Evolutionary conservation across 495 filamentous ascomycete genomes (phyloP), one percentile per base, ranked within the genome.

Genomic region (Cenococcum geophilum): DNA sequence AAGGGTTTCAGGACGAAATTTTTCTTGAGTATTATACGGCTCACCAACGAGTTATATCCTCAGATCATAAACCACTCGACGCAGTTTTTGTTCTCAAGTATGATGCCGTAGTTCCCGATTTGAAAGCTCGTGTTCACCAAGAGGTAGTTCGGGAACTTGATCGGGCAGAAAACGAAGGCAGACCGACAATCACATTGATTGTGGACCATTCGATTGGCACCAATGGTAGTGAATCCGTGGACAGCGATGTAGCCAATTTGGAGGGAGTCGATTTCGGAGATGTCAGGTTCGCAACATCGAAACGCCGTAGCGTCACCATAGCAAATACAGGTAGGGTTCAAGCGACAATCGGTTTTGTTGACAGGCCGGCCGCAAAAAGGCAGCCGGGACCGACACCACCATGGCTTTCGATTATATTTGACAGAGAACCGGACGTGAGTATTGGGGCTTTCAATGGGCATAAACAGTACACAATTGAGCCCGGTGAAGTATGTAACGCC

Each of bases 41-140:
- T 1, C 89, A 96, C 68, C 92, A 96, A 71, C 82, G 87, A 23
- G 83, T 97, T 14, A 78, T 88, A 12, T 95, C 95, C 1, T 97
- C 92, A 4, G 95, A 99, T 71, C 95, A 99, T 71, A 99, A 99
- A 72, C 95, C 95, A 0, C 70, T 97, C 10, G 81, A 83, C 61
- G 88, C 89, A 9, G 74, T 88, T 1, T 97, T 97, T 65, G 86
- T 80, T 0, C 70, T 99, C 2, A 82, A 82, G 18, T 96, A 90
- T 69, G 88, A 96, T 61, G 87, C 88, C 3, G 90, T 95, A 5
- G 84, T 92, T 9, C 83, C 90, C 0, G 84, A 91, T 18, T 75
- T 95, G 23, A 96, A 92, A 71, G 80, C 88, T 8, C 86, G 84
- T 62, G 77, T 97, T 4, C 87, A 96, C 56, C 82, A 87, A 65